phyloP scores from a whole-genome alignment of 2,329 filamentous ascomycete species.

The Macrophomina phaseolina region DNA sequence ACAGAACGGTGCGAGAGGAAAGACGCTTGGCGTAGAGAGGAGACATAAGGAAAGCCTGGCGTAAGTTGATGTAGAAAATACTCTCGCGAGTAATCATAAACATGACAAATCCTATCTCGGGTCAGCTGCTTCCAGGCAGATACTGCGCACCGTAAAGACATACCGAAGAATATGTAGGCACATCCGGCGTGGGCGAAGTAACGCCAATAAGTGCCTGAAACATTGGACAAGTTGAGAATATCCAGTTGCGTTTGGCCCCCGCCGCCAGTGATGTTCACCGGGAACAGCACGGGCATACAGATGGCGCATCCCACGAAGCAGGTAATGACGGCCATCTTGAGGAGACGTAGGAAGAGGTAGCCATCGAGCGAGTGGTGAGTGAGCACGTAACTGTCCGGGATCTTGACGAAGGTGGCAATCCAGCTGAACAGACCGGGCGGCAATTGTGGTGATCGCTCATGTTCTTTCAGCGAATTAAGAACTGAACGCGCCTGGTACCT shows the following conservation, averaged over 20 bases:
- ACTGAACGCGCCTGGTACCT: conserved; percentile 60
- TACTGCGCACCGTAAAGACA: not conserved
- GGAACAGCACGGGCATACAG: conserved; percentile 85
- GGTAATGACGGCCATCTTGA: conserved; percentile 57
- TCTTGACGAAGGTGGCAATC: conserved; percentile 55
- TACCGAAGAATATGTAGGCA: conserved; percentile 79
- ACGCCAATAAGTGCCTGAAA: conserved; percentile 61
- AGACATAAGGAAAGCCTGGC: conserved; percentile 89
- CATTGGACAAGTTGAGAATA: conserved; percentile 78
- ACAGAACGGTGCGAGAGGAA: conserved; percentile 88
- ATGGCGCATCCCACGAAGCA: conserved; percentile 69
- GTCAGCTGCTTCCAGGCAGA: not conserved
- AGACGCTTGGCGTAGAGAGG: conserved; percentile 83
- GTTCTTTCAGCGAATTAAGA: conserved; percentile 14
- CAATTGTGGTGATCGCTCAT: conserved; percentile 25
- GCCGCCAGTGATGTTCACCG: conserved; percentile 84
- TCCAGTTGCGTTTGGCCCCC: conserved; percentile 71
- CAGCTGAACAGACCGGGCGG: conserved; percentile 40
- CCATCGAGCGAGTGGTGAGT: conserved; percentile 92
- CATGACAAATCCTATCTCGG: conserved; percentile 71
- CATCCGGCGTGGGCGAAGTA: conserved; percentile 84
- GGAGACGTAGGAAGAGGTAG: conserved; percentile 87
- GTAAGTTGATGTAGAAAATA: conserved; percentile 90
- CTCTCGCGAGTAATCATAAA: conserved; percentile 86
- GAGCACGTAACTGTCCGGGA: conserved; percentile 78